Conservation (phyloP, 306 rosid species). For the Pterocarpus santalinus region DNA sequence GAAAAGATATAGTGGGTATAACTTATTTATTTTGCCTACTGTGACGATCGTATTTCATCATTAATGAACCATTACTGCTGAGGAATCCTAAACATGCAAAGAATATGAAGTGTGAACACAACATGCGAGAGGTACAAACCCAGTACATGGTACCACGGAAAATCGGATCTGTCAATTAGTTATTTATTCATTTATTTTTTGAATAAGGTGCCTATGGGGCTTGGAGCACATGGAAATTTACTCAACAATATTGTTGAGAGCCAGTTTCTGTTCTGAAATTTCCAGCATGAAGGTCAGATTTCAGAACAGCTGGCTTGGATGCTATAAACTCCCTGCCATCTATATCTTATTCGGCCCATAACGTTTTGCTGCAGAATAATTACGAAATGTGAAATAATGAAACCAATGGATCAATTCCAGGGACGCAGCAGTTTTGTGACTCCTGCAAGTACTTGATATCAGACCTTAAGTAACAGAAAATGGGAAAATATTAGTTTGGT, state of each 20-base stretch:
- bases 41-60: slow-evolving; percentile 33
- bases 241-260: slow-evolving; percentile 31
- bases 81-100: slow-evolving; percentile 41
- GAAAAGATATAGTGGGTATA: neutral
- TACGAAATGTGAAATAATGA: neutral
- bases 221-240: slow-evolving; percentile 52
- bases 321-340: slow-evolving; percentile 12
- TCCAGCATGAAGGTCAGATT: slow-evolving; percentile 39
- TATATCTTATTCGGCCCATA: slow-evolving; percentile 31
- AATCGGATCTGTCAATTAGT: slow-evolving; percentile 46
- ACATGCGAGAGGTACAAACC: slow-evolving; percentile 48
- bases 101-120: slow-evolving; percentile 46
- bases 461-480: neutral
- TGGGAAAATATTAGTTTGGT: too few species aligned
- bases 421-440: neutral
- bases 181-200: slow-evolving; percentile 5
- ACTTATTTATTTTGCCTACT: slow-evolving; percentile 5
- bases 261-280: slow-evolving; percentile 45
- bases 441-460: neutral
- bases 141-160: slow-evolving; percentile 57
- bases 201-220: slow-evolving; percentile 26
- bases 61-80: slow-evolving; percentile 42
- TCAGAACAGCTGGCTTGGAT: slow-evolving; percentile 51
- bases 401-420: slow-evolving; percentile 16
- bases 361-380: slow-evolving; percentile 10